Conservation (phyloP, 371 early-diverging fungal species). For the Encephalitozoon cuniculi region DNA sequence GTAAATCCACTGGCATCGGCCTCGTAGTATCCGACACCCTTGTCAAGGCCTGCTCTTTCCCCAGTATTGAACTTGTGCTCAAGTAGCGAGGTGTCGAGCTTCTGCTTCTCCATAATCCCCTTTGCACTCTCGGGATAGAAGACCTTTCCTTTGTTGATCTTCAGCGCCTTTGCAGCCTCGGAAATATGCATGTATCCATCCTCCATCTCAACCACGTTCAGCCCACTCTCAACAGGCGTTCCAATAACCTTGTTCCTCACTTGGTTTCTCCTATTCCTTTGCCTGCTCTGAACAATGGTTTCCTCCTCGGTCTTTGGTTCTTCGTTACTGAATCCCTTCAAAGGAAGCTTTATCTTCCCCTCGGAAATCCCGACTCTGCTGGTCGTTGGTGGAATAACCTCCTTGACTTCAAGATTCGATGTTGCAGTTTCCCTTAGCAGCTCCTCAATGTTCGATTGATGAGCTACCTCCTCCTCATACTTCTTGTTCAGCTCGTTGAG, state of each 20-base stretch:
- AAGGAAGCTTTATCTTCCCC: conserved; percentile 49
- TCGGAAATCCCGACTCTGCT: conserved; percentile 24
- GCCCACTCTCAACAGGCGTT: conserved; percentile 31
- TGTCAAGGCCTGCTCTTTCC: conserved; percentile 41
- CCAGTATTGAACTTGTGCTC: conserved; percentile 40
- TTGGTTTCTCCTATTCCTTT: conserved; percentile 37
- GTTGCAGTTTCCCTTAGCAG: background rate
- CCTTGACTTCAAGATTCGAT: conserved; percentile 40
- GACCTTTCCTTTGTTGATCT: conserved; percentile 45
- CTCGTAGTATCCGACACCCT: conserved; percentile 41
- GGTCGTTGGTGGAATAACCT: conserved; percentile 49
- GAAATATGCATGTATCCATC: conserved; percentile 54
- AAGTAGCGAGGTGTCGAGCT: conserved; percentile 33
- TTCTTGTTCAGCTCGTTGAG: conserved; percentile 18
- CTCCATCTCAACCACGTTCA: conserved; percentile 50
- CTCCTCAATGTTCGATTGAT: background rate
- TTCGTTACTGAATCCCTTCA: conserved; percentile 47
- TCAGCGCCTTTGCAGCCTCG: conserved; percentile 46
- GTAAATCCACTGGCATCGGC: conserved; percentile 24
- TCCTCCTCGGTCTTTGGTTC: conserved; percentile 50
- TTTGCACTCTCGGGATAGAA: conserved; percentile 33
- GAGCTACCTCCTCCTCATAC: background rate
- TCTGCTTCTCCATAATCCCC: conserved; percentile 49
- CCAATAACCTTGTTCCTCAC: conserved; percentile 56
- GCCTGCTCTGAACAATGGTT: conserved; percentile 38